These are phyloP conservation scores for Pyrenochaeta sp. DNA, from an alignment of 2,329 filamentous ascomycete species.

Conservation along the genomic window DNA sequence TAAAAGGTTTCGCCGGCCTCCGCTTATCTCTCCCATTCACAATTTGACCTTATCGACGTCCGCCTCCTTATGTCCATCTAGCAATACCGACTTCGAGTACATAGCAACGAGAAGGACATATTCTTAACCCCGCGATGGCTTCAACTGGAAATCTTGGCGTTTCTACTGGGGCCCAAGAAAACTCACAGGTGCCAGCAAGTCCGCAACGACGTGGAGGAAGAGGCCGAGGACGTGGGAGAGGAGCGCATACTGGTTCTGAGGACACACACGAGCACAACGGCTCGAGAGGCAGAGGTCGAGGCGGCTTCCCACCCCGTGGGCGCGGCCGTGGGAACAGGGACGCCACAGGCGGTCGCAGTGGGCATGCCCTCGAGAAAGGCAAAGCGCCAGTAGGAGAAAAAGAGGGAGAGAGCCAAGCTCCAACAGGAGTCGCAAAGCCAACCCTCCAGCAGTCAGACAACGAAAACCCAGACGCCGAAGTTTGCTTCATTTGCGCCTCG, in stretches of 20 bases:
- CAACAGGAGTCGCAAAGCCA: conserved; percentile 6
- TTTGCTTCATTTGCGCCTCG: conserved; percentile 98
- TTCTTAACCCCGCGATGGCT: conserved; percentile 45
- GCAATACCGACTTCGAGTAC: conserved; percentile 1
- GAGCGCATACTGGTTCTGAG: conserved; percentile 27
- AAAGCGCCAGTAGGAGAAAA: conserved; percentile 26
- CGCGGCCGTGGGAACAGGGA: conserved; percentile 44
- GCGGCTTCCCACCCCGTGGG: conserved; percentile 43
- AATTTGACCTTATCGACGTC: neutral
- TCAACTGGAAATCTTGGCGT: conserved; percentile 27
- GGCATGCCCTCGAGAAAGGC: conserved; percentile 37
- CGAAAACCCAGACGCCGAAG: conserved; percentile 65
- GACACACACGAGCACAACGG: conserved; percentile 28
- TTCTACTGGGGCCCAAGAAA: conserved; percentile 28
- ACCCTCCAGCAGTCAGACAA: conserved; percentile 15
- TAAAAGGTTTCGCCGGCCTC: conserved; percentile 28
- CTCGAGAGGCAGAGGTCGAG: conserved; percentile 45
- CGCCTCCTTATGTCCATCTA: conserved; percentile 1
- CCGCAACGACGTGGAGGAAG: conserved; percentile 40
- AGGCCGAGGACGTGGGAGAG: conserved; percentile 42
- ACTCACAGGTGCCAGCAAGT: conserved; percentile 33
- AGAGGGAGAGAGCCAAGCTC: conserved; percentile 13
- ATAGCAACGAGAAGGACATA: conserved; percentile 1
- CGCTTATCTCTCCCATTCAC: neutral
- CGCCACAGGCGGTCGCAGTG: conserved; percentile 37